Evolutionary conservation across 176 grass and related monocot genomes (phyloP), one percentile per base, ranked within the genome.

Genomic region (Carex cristatella): DNA sequence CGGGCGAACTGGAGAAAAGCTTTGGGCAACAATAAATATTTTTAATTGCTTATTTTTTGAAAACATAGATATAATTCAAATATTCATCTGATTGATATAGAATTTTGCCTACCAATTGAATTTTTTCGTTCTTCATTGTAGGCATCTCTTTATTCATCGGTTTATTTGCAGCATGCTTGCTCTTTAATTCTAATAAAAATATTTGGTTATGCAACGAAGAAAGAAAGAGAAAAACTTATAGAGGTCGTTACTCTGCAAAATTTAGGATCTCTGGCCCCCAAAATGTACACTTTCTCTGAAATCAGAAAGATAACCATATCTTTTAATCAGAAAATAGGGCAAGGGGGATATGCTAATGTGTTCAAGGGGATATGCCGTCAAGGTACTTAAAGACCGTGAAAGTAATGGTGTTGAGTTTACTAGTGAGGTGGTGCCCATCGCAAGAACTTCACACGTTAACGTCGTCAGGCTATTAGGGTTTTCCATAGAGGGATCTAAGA

Each of bases 351-450:
- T 7, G 91, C 88, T 33, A 56, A 31, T 44, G 89, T 93, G 19
- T 90, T 84, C 84, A 88, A 84, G 51, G 91, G 91, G n/a, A n/a
- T n/a, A 51, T 1, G 91, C 91, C 0, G 86, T 93, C 14, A 93
- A 91, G 81, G n/a, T n/a, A 35, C 79, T 91, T 31, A 87, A 79
- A 73, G 89, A 91, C 14, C 53, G 44, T 65, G 86, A 80, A 74
- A 7, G 72, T 1, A 58, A 62, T 69, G 86, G 81, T 0, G 81
- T 81, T 18, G 89, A 87, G 35, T 91, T 93, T 83, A 38, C 81
- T 31, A 93, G 86, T 46, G 91, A 93, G 81, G 84, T 91, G 1
- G 84, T 62, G 16, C 86, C 84, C 80, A 93, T 93, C 60, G 83
- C 61, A 33, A 87, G 75, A 31, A 91, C 89, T 12, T 93, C 87